Evolutionary conservation across 345 rosid genomes (phyloP), one percentile per base, ranked within the genome.

Genomic region (Eucalyptus tenuipes): DNA sequence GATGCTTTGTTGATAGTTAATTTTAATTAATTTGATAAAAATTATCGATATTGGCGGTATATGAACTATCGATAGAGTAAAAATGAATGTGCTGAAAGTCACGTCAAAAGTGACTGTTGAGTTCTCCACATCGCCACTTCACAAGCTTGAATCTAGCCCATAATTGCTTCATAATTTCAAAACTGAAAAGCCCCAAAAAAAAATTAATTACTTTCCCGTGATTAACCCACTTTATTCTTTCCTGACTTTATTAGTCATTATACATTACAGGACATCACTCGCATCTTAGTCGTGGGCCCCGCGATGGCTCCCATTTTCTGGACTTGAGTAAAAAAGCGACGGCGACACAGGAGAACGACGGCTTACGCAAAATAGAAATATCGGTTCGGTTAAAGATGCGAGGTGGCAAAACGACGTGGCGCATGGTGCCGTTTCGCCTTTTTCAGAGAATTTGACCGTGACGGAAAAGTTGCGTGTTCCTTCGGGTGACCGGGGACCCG

Each of bases 11-110:
- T 20, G 7, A 52, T 52, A 20, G 57, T 52, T 52, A 20, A 52
- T 52, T 52, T 50, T 52, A 18, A 8, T 52, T 20, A 7, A 52
- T 18, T 52, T 52, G 57, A 52, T 12, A 59, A 2, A 59, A 59
- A 27, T 3, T 27, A 17, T 17, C 3, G 6, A 8, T 8, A 9
- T 0, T 0, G 22, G 18, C 37, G 2, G 40, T 4, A 16, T 31
- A 31, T 2, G 37, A 6, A 31, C 5, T 10, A 55, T 27, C 59
- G 27, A 24, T 5, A 3, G 4, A 25, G 66, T 5, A 27, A 12
- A 29, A 29, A 29, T 29, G 37, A 13, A 3, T 13, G 24, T 3
- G 42, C 6, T 1, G 44, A 68, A 68, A 68, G 40, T 33, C 42
- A 5, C 7, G 3, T 68, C 80, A 6, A 9, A 33, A 68, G 80